These are phyloP conservation scores for Multifurca ochricompacta DNA, from an alignment of 768 basidiomycete species.

Conservation along the genomic window DNA sequence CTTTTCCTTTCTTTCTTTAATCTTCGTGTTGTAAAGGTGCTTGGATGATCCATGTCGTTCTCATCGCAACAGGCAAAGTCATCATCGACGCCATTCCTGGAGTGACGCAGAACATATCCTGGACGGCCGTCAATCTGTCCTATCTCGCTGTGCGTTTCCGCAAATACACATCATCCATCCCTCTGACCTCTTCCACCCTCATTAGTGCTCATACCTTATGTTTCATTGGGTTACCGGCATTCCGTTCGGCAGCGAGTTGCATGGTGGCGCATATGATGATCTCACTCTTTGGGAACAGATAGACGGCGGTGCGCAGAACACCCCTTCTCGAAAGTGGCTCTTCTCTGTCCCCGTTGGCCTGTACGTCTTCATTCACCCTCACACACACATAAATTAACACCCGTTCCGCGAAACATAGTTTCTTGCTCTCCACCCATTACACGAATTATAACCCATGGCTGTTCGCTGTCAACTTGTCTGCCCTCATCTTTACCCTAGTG, in stretches of 20 bases:
- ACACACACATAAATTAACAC: constrained; percentile 8
- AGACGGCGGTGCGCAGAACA: constrained; percentile 96
- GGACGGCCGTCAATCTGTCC: constrained; percentile 87
- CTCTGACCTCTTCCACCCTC: not conserved
- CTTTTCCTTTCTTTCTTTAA: not conserved
- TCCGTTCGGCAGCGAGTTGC: constrained; percentile 82
- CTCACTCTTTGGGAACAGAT: constrained; percentile 99
- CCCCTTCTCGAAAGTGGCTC: constrained; percentile 97
- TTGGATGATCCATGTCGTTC: constrained; percentile 94
- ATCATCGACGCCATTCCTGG: constrained; percentile 91
- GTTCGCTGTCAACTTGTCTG: constrained; percentile 84
- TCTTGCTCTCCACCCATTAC: constrained; percentile 96
- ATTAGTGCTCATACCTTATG: constrained; percentile 78
- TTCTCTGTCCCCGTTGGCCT: constrained; percentile 81
- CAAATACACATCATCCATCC: too few relatives aligned
- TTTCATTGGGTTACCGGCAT: constrained; percentile 98
- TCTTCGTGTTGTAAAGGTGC: constrained; percentile 63
- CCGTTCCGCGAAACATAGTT: constrained; percentile 43
- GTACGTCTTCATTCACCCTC: constrained; percentile 41
- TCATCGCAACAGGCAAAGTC: constrained; percentile 86
- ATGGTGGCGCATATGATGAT: constrained; percentile 94
- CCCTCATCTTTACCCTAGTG: constrained; percentile 74
- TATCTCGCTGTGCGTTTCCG: constrained; percentile 79
- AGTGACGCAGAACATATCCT: constrained; percentile 89
- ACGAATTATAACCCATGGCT: constrained; percentile 93